These are phyloP conservation scores for Hanseniaspora valbyensis DNA, from an alignment of 805 yeast species.

Conservation along the genomic window DNA sequence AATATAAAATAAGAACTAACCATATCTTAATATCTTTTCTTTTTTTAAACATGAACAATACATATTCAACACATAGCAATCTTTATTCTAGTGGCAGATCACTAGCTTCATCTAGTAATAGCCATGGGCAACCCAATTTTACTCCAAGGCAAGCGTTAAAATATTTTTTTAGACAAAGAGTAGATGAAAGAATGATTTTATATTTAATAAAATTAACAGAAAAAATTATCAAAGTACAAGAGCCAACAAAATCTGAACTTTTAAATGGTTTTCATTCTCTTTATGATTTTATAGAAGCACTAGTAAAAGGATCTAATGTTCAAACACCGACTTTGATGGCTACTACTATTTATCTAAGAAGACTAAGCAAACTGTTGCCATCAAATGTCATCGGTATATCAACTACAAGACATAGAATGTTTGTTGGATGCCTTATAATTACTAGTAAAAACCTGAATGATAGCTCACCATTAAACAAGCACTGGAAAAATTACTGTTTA, in stretches of 20 bases:
- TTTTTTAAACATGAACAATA: too few relatives aligned
- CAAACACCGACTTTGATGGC: conserved; percentile 95
- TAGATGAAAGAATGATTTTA: conserved; percentile 26
- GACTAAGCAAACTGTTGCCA: conserved; percentile 68
- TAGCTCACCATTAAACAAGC: conserved; percentile 88
- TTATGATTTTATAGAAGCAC: conserved; percentile 53
- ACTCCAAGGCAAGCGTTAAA: conserved; percentile 22
- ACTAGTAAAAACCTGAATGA: conserved; percentile 92
- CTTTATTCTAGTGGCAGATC: neutral
- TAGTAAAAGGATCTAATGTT: conserved; percentile 75
- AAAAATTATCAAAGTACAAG: conserved; percentile 23
- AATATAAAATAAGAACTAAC: too few relatives aligned
- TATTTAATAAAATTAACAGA: conserved; percentile 24
- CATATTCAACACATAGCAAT: neutral
- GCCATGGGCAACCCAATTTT: neutral
- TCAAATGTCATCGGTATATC: conserved; percentile 83
- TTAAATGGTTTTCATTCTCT: conserved; percentile 35
- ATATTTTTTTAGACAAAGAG: conserved; percentile 23
- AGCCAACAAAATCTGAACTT: conserved; percentile 18
- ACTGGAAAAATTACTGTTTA: conserved; percentile 88
- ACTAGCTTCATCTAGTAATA: neutral
- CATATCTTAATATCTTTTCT: too few relatives aligned
- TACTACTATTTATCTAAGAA: conserved; percentile 68
- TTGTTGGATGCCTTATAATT: conserved; percentile 74
- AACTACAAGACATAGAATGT: conserved; percentile 86